phyloP scores from a whole-genome alignment of 129 eudicot genomes.

The Cynara cardunculus region DNA sequence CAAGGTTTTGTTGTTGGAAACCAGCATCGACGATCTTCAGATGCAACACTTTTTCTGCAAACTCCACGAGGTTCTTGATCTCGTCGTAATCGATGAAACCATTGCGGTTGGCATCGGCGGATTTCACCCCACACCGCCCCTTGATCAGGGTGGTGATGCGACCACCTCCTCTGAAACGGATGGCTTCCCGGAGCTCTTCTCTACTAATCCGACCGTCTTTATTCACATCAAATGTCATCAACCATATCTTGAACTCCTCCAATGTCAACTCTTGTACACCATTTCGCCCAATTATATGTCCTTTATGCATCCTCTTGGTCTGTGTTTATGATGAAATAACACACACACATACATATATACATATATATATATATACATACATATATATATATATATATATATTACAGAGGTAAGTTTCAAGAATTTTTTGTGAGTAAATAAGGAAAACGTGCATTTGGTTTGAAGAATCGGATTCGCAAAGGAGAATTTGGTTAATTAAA shows the following conservation, averaged over 20 bases:
- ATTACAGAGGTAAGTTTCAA: neutral
- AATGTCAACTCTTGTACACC: slow-evolving; percentile 18
- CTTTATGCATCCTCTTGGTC: neutral
- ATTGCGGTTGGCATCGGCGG: slow-evolving; percentile 30
- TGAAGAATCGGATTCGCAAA: neutral
- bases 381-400: neutral
- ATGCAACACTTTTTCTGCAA: slow-evolving; percentile 22
- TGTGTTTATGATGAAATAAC: neutral
- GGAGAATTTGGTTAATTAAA: neutral
- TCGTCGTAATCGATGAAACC: slow-evolving; percentile 31
- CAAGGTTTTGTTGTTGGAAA: neutral
- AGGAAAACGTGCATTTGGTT: neutral
- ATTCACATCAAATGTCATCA: slow-evolving; percentile 35
- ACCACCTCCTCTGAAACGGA: slow-evolving; percentile 23
- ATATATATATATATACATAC: neutral
- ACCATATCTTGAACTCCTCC: slow-evolving; percentile 36
- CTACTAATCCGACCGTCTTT: slow-evolving; percentile 34
- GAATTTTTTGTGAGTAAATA: neutral
- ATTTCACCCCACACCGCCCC: slow-evolving; percentile 11
- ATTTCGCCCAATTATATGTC: neutral
- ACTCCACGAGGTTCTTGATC: slow-evolving; percentile 23
- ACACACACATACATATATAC: too few species aligned
- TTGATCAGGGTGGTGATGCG: slow-evolving; percentile 14
- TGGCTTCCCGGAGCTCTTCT: slow-evolving; percentile 24
- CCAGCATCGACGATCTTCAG: slow-evolving; percentile 6